Percentiles rank a stretch among this genome's conserved stretches.
These are phyloP conservation scores for Yamadazyma tumulicola DNA, from an alignment of 805 yeast genomes.

Conservation along the genomic window DNA sequence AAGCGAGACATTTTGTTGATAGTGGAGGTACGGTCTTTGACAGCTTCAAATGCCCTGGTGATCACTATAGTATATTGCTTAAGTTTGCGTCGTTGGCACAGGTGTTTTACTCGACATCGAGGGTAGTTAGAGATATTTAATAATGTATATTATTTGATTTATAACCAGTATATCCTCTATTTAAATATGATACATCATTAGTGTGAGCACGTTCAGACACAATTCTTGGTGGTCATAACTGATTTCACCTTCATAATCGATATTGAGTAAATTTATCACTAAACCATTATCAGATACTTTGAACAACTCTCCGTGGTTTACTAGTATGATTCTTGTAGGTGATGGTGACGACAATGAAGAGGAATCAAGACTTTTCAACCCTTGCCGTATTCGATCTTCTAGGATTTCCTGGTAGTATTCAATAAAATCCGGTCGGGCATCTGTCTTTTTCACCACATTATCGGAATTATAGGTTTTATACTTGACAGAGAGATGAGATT, in stretches of 20 bases:
- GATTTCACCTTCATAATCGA: slow-evolving; percentile 11
- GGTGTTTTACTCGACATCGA: slow-evolving; percentile 15
- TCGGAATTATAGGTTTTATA: slow-evolving; percentile 16
- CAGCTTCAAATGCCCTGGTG: slow-evolving; percentile 9
- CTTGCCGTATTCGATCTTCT: slow-evolving; percentile 12
- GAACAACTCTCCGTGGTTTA: slow-evolving; percentile 11
- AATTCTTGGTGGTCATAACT: slow-evolving; percentile 15
- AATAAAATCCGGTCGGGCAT: background rate
- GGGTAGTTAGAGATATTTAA: slow-evolving; percentile 16
- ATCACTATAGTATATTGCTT: slow-evolving; percentile 14
- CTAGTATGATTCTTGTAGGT: slow-evolving; percentile 5
- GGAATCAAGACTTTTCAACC: slow-evolving; percentile 5
- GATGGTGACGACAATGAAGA: too few relatives aligned
- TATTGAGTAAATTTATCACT: slow-evolving; percentile 15
- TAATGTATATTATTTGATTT: slow-evolving; percentile 7
- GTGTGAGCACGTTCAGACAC: slow-evolving; percentile 12
- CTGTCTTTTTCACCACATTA: slow-evolving; percentile 2
- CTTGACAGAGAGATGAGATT: slow-evolving; percentile 25
- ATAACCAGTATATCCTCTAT: background rate
- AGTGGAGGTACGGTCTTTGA: slow-evolving; percentile 8
- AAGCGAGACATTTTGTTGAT: slow-evolving; percentile 18
- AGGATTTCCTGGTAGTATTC: slow-evolving; percentile 10
- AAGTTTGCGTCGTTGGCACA: slow-evolving; percentile 20
- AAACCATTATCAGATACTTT: slow-evolving; percentile 10
- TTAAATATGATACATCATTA: slow-evolving; percentile 10